Conservation (phyloP, 306 rosid genomes). For the Parietaria judaica region DNA sequence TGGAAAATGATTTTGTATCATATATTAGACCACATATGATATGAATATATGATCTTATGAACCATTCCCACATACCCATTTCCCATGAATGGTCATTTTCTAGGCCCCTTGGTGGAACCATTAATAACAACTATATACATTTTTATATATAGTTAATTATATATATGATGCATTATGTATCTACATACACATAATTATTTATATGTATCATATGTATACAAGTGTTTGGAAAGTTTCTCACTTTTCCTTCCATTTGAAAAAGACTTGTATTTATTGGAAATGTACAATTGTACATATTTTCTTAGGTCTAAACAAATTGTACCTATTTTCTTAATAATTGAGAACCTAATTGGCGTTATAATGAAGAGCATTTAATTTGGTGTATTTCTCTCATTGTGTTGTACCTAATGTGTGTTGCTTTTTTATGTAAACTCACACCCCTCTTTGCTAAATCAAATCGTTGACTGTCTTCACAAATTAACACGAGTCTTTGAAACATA, state of each 20-base stretch:
- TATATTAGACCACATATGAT: not conserved
- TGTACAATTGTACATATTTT: not conserved
- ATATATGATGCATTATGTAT: no score
- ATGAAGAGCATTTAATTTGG: not conserved
- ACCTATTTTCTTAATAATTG: not conserved
- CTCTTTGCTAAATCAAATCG: no score
- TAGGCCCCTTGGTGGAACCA: not conserved
- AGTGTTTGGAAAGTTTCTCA: not conserved
- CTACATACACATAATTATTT: no score
- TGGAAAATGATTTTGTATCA: not conserved
- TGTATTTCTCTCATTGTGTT: not conserved
- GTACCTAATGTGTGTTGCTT: not conserved
- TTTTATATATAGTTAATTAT: not conserved
- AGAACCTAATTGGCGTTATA: not conserved
- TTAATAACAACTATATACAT: not conserved
- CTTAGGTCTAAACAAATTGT: not conserved
- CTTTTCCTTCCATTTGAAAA: not conserved
- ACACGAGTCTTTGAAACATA: no score
- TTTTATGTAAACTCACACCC: no score
- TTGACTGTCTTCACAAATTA: no score
- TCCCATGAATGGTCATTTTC: conserved; percentile 13
- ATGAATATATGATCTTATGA: not conserved
- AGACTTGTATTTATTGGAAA: not conserved
- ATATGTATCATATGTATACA: no score
- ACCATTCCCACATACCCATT: not conserved